These are phyloP conservation scores for Canavalia gladiata DNA, from an alignment of 306 rosid genomes.

Conservation along the genomic window DNA sequence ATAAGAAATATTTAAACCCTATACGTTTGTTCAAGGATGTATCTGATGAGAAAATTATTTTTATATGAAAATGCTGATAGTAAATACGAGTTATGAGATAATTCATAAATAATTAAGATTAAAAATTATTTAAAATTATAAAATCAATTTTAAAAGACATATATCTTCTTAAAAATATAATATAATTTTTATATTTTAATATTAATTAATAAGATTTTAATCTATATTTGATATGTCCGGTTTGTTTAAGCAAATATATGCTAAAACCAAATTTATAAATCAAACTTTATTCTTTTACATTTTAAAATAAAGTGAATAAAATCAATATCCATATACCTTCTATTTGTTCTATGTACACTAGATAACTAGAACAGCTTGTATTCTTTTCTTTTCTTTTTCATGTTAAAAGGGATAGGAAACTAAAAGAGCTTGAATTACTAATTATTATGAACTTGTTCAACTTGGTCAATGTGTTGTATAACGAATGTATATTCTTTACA, in stretches of 20 bases:
- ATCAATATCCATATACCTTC: neutral
- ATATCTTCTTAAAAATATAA: too few species aligned
- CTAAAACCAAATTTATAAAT: neutral
- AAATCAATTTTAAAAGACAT: too few species aligned
- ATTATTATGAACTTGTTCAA: neutral
- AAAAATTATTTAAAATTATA: too few species aligned
- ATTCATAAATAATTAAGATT: too few species aligned
- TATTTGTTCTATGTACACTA: too few species aligned
- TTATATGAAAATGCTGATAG: too few species aligned
- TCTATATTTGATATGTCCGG: too few species aligned
- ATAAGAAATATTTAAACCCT: neutral
- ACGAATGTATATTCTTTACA: neutral
- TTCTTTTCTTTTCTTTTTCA: neutral
- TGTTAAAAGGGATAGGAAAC: neutral
- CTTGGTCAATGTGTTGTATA: neutral
- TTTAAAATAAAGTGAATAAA: neutral
- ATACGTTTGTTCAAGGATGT: too few species aligned
- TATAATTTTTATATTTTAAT: too few species aligned
- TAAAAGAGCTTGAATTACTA: neutral
- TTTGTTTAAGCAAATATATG: neutral
- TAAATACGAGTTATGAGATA: too few species aligned
- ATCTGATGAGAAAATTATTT: too few species aligned
- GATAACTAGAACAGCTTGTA: neutral
- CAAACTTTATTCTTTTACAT: neutral
- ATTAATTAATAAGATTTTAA: too few species aligned